Base-by-base conservation (phyloP, 2,329 filamentous ascomycete genomes). In the Cercospora berteroae region DNA sequence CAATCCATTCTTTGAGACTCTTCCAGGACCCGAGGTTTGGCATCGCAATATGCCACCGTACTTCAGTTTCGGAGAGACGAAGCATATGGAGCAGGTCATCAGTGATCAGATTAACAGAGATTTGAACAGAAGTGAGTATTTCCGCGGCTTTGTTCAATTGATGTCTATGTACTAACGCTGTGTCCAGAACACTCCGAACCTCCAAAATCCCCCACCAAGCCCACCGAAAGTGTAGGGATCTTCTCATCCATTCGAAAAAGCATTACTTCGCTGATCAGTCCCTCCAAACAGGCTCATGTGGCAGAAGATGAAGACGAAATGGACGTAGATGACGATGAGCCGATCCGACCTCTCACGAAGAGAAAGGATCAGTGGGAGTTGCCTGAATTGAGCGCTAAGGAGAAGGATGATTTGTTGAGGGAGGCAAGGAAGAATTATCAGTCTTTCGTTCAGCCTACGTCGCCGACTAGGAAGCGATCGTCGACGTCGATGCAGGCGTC, bases 41-140 rank as follows among this genome's bases (percentile, higher is more conserved):
- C 72, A 77, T 59, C 69, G 74, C 18, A 69, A 71, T 27, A 75
- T 76, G 71, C 72, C 74, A 29, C 67, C 70, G 3, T 70, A 65
- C 59, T 77, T 78, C 61, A 70, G 73, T 5, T 77, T 77, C 29
- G 75, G 75, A 29, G 76, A 78, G 66, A 78, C 75, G 48, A 72
- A 73, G 33, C 71, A 69, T 39, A 74, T 75, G 71, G 71, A 74
- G 67, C 57, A 68, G 55, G 60, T 69, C 23, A 64, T 72, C 48
- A 75, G 75, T 50, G 65, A 68, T 50, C 70, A 75, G 67, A 76
- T 78, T 44, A 70, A 71, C 27, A 66, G 66, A 23, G 76, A 78
- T 68, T 64, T 78, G 9, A 60, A 65, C 16, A 70, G 72, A 48
- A 66, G 75, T 75, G 65, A 72, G n/a, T n/a, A n/a, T n/a, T n/a